A percentile compares a stretch with the other conserved stretches of the same genome.
These are phyloP conservation scores for Lecanoromycetidae sp. DNA, from an alignment of 2,329 filamentous ascomycete species.

Conservation along the genomic window DNA sequence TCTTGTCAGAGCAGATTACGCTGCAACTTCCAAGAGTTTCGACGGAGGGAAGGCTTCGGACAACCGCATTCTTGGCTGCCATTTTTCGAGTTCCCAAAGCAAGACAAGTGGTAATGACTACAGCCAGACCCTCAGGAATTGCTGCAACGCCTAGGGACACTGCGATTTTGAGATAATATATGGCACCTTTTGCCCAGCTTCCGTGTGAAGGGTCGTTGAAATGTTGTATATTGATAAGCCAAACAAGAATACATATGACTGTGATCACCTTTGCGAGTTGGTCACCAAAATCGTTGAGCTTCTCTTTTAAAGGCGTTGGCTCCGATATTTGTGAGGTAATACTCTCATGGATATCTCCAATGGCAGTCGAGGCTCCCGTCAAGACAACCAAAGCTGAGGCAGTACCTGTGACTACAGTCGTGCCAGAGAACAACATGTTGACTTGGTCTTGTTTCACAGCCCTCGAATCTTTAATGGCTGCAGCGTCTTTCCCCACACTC, in stretches of 20 bases:
- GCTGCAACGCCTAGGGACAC: slow-evolving; percentile 96
- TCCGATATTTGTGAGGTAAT: slow-evolving; percentile 97
- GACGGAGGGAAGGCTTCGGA: slow-evolving; percentile 88
- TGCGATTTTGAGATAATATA: slow-evolving; percentile 99
- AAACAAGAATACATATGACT: slow-evolving; percentile 88
- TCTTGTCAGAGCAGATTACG: slow-evolving; percentile 99
- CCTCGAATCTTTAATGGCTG: slow-evolving; percentile 58
- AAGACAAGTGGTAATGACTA: slow-evolving; percentile 97
- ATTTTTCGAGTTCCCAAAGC: slow-evolving; percentile 95
- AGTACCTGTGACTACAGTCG: slow-evolving; percentile 88
- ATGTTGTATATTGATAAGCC: slow-evolving; percentile 96
- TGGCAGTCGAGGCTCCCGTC: slow-evolving; percentile 82
- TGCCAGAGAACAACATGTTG: slow-evolving; percentile 98
- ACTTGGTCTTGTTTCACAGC: slow-evolving; percentile 94
- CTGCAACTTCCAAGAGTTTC: slow-evolving; percentile 98
- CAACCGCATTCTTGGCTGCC: slow-evolving; percentile 96
- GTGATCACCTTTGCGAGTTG: slow-evolving; percentile 95
- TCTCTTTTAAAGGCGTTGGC: slow-evolving; percentile 94
- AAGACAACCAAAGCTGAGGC: slow-evolving; percentile 82
- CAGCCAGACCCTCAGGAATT: slow-evolving; percentile 92
- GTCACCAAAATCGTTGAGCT: slow-evolving; percentile 96
- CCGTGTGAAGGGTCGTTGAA: slow-evolving; percentile 92
- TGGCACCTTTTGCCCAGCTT: slow-evolving; percentile 89
- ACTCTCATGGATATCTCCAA: slow-evolving; percentile 97
- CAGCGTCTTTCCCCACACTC: slow-evolving; percentile 77